Conservation (phyloP, 441 rosid genomes). For the Macaranga tanarius region DNA sequence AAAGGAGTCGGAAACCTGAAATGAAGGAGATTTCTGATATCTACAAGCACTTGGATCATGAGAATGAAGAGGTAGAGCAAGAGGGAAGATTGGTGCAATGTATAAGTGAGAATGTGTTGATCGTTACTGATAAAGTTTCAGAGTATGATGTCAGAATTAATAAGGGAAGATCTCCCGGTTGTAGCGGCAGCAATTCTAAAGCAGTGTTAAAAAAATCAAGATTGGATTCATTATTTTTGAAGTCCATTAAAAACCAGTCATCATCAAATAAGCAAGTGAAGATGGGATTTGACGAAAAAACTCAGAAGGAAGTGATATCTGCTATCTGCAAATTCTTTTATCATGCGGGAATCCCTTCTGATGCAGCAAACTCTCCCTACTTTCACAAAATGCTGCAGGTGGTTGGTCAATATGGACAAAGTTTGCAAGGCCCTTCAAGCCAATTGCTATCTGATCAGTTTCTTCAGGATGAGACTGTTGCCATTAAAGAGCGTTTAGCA, state of each 20-base stretch:
- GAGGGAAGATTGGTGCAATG: conserved; percentile 35
- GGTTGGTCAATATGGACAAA: conserved; percentile 75
- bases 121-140: conserved; percentile 48
- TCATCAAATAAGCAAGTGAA: conserved; percentile 35
- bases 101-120: conserved; percentile 23
- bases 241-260: conserved; percentile 42
- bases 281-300: conserved; percentile 41
- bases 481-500: conserved; percentile 52
- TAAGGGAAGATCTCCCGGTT: conserved; percentile 37
- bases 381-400: conserved; percentile 83
- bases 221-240: conserved; percentile 61
- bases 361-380: conserved; percentile 72
- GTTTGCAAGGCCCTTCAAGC: conserved; percentile 64
- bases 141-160: conserved; percentile 46
- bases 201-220: conserved; percentile 56
- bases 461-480: conserved; percentile 69
- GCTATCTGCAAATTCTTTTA: conserved; percentile 89
- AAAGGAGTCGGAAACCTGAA: conserved; percentile 61
- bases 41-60: conserved; percentile 57
- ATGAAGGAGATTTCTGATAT: conserved; percentile 48
- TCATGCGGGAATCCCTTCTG: conserved; percentile 70
- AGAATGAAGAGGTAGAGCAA: conserved; percentile 61
- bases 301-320: conserved; percentile 69
- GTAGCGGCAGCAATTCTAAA: conserved; percentile 42
- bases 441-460: conserved; percentile 59